Evolutionary conservation across 1,139 yeast species (phyloP), one percentile per base, ranked within the genome.

Genomic region (Yamadazyma dendronema): DNA sequence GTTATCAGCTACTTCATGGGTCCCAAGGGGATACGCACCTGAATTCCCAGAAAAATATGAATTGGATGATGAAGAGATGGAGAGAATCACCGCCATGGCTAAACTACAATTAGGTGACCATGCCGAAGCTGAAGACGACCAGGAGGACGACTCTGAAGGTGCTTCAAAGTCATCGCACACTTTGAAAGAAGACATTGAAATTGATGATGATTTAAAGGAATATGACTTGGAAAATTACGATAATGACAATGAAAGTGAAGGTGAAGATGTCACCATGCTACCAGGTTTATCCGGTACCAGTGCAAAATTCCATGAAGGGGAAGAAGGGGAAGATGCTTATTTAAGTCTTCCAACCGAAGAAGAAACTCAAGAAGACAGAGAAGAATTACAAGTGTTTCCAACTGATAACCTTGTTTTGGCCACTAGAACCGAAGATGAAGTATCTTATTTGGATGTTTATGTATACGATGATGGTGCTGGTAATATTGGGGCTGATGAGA

Each of bases 1-100:
- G 96, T 83, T 92, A 48, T 89, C 98, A 35, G 84, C 97, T 23
- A 83, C 94, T 35, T 69, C 84, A 36, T 92, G 98, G 97, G 96
- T 92, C 24, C 97, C 97, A 34, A 78, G 96, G 54, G 99, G 99
- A 9, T 85, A 76, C 59, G 95, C 98, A 21, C 78, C 95, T 28
- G 97, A 90, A 59, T 86, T 84, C 56, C 98, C 98, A 4, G 87
- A 81, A 51, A 79, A 85, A 56, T 89, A 88, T 55, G 96, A 87
- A 49, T 67, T 92, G 42, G 81, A 89, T 52, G 97, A 92, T 47
- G 94, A 77, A 42, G 99, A 92, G 62, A 83, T 92, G 87, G 94
- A 80, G 42, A 78, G 97, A 63, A 89, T 92, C 56, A 79, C 83
- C 44, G 81, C 82, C 47, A 75, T 92, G 77, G 96, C 97, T 31